A percentile compares a stretch with the other conserved stretches of the same genome.
Evolutionary conservation across 306 rosid genomes (phyloP).

Genomic region (Prunus persica): DNA sequence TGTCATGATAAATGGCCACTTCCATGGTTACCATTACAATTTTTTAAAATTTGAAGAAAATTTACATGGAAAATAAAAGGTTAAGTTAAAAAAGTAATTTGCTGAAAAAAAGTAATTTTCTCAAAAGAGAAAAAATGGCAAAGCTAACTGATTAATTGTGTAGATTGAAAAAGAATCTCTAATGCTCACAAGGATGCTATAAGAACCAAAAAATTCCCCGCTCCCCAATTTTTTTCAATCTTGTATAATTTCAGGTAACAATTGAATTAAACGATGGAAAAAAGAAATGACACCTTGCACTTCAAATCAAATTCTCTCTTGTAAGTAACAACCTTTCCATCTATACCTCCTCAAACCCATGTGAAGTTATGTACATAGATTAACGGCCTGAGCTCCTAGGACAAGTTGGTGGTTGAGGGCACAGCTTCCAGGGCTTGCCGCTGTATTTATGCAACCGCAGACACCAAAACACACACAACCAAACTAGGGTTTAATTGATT

Average conservation of each 20-base stretch:
- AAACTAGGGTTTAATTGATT: conserved; percentile 19
- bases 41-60: too few relatives aligned
- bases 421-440: conserved; percentile 15
- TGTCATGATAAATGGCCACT: too few relatives aligned
- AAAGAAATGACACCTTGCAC: conserved; percentile 12
- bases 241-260: conserved; percentile 39
- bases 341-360: conserved; percentile 54
- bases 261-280: conserved; percentile 20
- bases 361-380: conserved; percentile 46
- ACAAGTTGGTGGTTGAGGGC: conserved; percentile 41
- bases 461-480: conserved; percentile 21
- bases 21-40: too few relatives aligned
- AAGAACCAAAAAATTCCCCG: not conserved
- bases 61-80: too few relatives aligned
- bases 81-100: too few relatives aligned
- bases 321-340: conserved; percentile 36
- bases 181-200: too few relatives aligned
- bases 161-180: too few relatives aligned
- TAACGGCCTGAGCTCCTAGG: conserved; percentile 24
- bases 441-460: conserved; percentile 13
- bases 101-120: too few relatives aligned
- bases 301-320: conserved; percentile 4
- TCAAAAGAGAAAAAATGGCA: too few relatives aligned
- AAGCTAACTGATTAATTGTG: too few relatives aligned
- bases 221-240: not conserved